Evolutionary conservation across 768 basidiomycete species (phyloP).

Genomic region (Mrakia frigida): DNA sequence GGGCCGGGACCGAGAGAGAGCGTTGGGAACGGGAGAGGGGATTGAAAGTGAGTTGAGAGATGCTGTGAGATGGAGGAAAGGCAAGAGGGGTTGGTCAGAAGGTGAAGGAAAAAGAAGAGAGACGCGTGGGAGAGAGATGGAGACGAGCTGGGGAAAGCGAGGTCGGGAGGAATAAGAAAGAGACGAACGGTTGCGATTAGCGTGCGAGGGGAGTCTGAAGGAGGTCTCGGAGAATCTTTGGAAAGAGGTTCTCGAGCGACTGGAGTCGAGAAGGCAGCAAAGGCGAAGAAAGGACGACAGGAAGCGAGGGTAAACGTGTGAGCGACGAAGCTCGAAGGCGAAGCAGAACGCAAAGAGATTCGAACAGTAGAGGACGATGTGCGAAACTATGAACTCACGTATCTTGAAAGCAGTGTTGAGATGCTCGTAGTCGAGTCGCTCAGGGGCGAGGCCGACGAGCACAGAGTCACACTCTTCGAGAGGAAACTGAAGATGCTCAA

Average conservation of each 20-base stretch:
- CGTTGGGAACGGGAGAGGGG: conserved; percentile 31
- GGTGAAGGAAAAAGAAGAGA: not conserved
- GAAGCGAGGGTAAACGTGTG: not conserved
- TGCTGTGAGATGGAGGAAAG: conserved; percentile 2
- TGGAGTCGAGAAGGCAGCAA: not conserved
- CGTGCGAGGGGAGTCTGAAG: not conserved
- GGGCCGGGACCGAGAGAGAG: conserved; percentile 66
- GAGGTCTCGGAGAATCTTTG: not conserved
- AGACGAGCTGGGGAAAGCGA: too few relatives aligned
- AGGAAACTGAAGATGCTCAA: conserved; percentile 43
- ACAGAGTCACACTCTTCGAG: conserved; percentile 53
- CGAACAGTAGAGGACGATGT: too few relatives aligned
- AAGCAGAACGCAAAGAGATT: too few relatives aligned
- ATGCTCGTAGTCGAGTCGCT: conserved; percentile 52
- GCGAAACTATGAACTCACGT: conserved; percentile 33
- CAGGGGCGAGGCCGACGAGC: conserved; percentile 59
- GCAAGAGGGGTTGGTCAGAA: too few relatives aligned
- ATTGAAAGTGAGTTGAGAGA: not conserved
- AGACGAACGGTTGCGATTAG: conserved; percentile 14
- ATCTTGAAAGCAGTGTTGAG: conserved; percentile 66
- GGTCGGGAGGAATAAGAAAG: not conserved
- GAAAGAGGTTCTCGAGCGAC: conserved; percentile 11
- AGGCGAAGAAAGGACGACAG: too few relatives aligned
- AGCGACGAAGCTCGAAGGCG: not conserved
- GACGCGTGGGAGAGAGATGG: not conserved